Conservation (phyloP, 139 green algal genomes). For the Parachlorella kessleri region DNA sequence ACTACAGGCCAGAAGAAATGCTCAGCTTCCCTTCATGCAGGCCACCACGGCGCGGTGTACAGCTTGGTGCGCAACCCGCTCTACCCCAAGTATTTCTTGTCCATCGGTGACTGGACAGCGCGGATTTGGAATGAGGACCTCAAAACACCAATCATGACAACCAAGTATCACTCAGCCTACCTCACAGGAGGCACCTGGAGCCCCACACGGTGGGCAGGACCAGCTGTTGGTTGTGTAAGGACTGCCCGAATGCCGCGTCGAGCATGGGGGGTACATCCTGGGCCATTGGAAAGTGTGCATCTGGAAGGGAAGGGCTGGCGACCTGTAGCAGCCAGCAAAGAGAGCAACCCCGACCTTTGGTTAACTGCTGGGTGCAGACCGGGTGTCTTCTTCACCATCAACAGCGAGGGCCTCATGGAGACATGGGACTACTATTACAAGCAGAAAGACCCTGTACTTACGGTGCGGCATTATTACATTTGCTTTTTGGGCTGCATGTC, state of each 20-base stretch:
- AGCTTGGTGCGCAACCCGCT: conserved; percentile 84
- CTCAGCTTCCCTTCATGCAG: too few species aligned
- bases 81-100: conserved; percentile 94
- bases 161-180: conserved; percentile 78
- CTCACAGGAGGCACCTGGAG: conserved; percentile 82
- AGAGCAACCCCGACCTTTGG: too few species aligned
- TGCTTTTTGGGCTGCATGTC: too few species aligned
- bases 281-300: too few species aligned
- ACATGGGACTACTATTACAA: conserved; percentile 95
- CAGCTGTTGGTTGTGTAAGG: too few species aligned
- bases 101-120: conserved; percentile 89
- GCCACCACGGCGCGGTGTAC: conserved; percentile 88
- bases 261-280: too few species aligned
- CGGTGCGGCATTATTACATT: too few species aligned
- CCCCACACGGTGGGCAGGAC: conserved; percentile 63
- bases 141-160: conserved; percentile 85
- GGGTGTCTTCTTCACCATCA: conserved; percentile 86
- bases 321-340: too few species aligned
- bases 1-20: too few species aligned
- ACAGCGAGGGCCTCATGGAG: conserved; percentile 81
- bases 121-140: conserved; percentile 94
- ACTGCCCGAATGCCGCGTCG: too few species aligned
- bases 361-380: too few species aligned
- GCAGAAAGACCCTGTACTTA: conserved; percentile 84
- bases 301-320: too few species aligned